These are phyloP conservation scores for Clitocybe nebularis DNA, from an alignment of 1,284 basidiomycete species.

Conservation along the genomic window DNA sequence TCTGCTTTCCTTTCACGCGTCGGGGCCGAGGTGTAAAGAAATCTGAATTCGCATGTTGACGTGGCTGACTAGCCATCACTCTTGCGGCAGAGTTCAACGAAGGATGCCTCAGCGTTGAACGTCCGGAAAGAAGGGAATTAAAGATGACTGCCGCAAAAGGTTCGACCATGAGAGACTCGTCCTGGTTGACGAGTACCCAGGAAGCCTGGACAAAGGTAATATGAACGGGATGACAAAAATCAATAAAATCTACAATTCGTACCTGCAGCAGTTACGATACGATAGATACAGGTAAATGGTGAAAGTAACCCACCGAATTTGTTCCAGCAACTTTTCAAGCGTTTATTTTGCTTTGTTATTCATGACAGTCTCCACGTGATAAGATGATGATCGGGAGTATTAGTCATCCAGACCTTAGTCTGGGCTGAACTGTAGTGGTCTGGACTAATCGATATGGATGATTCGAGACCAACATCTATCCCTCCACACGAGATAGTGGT, in stretches of 20 bases:
- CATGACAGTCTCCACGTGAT: not conserved
- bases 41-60: slow-evolving; percentile 31
- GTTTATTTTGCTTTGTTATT: slow-evolving; percentile 11
- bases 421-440: not conserved
- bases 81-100: slow-evolving; percentile 21
- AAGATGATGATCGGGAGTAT: not conserved
- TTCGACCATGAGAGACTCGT: slow-evolving; percentile 48
- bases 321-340: slow-evolving; percentile 9
- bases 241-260: not conserved
- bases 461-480: slow-evolving; percentile 10
- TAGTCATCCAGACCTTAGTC: slow-evolving; percentile 11
- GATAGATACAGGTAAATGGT: slow-evolving; percentile 2
- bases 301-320: too few relatives aligned
- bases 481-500: slow-evolving; percentile 55
- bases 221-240: not conserved
- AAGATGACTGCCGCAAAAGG: slow-evolving; percentile 48
- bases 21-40: slow-evolving; percentile 55
- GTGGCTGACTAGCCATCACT: slow-evolving; percentile 25
- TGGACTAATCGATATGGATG: not conserved
- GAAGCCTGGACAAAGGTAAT: slow-evolving; percentile 4
- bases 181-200: slow-evolving; percentile 29
- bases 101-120: slow-evolving; percentile 29
- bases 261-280: slow-evolving; percentile 13
- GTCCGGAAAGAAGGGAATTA: slow-evolving; percentile 45
- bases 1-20: slow-evolving; percentile 47